Conservation (phyloP, 2,329 filamentous ascomycete species). For the Fusarium falciforme region DNA sequence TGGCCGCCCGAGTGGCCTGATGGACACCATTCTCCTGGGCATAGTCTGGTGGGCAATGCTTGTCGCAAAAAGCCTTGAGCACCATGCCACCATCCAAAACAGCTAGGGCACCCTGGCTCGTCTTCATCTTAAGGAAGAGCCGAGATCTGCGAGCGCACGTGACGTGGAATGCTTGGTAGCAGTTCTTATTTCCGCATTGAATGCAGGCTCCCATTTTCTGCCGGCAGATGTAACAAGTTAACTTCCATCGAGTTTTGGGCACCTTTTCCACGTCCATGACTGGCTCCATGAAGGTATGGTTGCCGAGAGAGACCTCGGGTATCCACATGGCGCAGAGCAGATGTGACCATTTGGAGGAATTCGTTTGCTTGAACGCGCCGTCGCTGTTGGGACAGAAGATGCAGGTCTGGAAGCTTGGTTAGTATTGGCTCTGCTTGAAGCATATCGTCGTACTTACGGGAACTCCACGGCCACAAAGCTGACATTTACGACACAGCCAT, state of each 20-base stretch:
- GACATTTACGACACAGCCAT: slow-evolving; percentile 97
- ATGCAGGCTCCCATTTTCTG: slow-evolving; percentile 99
- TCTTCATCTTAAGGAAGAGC: slow-evolving; percentile 97
- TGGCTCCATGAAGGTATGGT: slow-evolving; percentile 97
- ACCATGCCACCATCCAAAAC: slow-evolving; percentile 83
- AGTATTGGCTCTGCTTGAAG: slow-evolving; percentile 17
- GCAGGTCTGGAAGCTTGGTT: slow-evolving; percentile 71
- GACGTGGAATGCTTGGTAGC: slow-evolving; percentile 96
- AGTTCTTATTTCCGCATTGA: slow-evolving; percentile 97
- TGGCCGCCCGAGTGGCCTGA: slow-evolving; percentile 82
- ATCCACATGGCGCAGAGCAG: slow-evolving; percentile 98
- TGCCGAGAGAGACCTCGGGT: slow-evolving; percentile 93
- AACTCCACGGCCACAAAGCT: slow-evolving; percentile 90
- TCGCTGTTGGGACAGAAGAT: slow-evolving; percentile 99
- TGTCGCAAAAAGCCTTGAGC: slow-evolving; percentile 95
- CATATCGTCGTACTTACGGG: slow-evolving; percentile 66
- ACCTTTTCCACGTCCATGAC: slow-evolving; percentile 99
- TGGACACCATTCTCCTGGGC: slow-evolving; percentile 86
- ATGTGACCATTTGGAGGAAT: slow-evolving; percentile 96
- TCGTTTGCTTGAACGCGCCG: slow-evolving; percentile 98
- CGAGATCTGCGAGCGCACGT: slow-evolving; percentile 91
- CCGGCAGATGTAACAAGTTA: slow-evolving; percentile 95
- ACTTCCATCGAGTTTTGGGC: slow-evolving; percentile 91
- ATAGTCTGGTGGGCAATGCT: slow-evolving; percentile 92
- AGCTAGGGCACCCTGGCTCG: slow-evolving; percentile 80